Conservation (phyloP, 2,329 filamentous ascomycete species). For the Xylariaceae sp. region DNA sequence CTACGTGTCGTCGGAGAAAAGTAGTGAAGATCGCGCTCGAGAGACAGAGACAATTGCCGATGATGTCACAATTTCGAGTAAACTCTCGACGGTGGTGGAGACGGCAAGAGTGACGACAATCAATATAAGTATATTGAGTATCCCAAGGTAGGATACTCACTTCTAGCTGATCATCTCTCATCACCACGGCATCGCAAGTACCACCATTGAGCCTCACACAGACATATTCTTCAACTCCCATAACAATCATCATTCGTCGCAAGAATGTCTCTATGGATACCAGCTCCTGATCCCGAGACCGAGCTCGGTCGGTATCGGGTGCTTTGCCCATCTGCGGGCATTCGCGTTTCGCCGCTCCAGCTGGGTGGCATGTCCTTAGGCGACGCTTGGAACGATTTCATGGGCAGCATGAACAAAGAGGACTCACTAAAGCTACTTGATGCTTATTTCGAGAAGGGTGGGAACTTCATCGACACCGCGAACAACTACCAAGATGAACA, state of each 20-base stretch:
- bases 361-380: slow-evolving; percentile 54
- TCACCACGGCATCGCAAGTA: not conserved
- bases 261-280: slow-evolving; percentile 4
- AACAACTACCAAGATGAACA: slow-evolving; percentile 56
- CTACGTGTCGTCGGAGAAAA: not conserved
- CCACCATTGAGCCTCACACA: not conserved
- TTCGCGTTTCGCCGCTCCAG: slow-evolving; percentile 50
- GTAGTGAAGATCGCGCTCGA: too few species aligned
- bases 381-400: slow-evolving; percentile 37
- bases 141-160: not conserved
- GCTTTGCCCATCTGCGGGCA: slow-evolving; percentile 45
- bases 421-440: slow-evolving; percentile 55
- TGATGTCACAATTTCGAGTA: too few species aligned
- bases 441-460: slow-evolving; percentile 51
- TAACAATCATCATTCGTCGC: not conserved
- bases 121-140: not conserved
- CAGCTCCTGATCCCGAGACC: slow-evolving; percentile 40
- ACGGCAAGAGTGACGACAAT: too few species aligned
- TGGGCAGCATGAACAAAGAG: slow-evolving; percentile 54
- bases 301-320: slow-evolving; percentile 51
- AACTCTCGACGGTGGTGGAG: too few species aligned
- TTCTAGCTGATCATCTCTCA: not conserved
- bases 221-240: not conserved
- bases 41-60: too few species aligned
- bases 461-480: slow-evolving; percentile 66